A percentile compares a stretch with the other conserved stretches of the same genome.
phyloP scores from a whole-genome alignment of 306 rosid genomes.

The Vicia sativa region DNA sequence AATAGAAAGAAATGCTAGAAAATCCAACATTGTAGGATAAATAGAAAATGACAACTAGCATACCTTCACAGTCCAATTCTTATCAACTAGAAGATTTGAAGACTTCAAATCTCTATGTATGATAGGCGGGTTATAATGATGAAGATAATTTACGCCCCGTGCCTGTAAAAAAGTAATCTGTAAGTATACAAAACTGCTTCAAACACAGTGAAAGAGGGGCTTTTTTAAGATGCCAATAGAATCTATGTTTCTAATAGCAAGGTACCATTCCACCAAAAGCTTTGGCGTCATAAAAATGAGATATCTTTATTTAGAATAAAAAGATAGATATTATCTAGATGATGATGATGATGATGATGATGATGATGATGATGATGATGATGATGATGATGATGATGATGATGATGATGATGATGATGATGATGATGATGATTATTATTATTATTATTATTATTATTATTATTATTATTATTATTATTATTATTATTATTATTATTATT shows the following conservation, averaged over 20 bases:
- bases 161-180: conserved; percentile 56
- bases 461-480: too few species aligned
- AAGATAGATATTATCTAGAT: conserved; percentile 3
- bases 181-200: conserved; percentile 34
- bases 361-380: too few species aligned
- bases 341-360: too few species aligned
- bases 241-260: conserved; percentile 14
- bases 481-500: too few species aligned
- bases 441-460: too few species aligned
- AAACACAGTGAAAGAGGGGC: conserved; percentile 9
- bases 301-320: conserved; percentile 22
- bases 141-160: conserved; percentile 95
- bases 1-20: conserved; percentile 16
- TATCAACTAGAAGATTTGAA: conserved; percentile 92
- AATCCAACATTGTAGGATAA: conserved; percentile 26
- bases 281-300: not conserved
- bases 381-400: too few species aligned
- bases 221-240: conserved; percentile 1
- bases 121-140: conserved; percentile 90
- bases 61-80: conserved; percentile 97
- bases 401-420: too few species aligned
- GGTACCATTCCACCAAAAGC: not conserved
- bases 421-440: too few species aligned
- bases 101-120: conserved; percentile 97
- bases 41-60: conserved; percentile 30